These are phyloP conservation scores for Vigna radiata DNA, from an alignment of 306 rosid genomes.

Conservation along the genomic window DNA sequence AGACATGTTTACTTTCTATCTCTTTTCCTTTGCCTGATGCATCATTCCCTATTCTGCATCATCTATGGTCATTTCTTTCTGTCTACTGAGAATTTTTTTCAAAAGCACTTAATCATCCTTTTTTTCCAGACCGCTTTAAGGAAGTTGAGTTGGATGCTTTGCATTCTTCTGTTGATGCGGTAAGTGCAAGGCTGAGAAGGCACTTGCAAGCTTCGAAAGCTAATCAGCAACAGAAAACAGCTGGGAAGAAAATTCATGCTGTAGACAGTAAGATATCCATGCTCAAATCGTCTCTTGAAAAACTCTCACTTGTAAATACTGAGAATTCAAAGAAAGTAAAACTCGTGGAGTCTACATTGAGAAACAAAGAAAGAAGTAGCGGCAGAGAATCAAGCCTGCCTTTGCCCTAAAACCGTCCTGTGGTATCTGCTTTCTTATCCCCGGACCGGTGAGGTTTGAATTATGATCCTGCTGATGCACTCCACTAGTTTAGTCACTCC, in stretches of 20 bases:
- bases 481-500: constrained; percentile 10
- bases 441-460: constrained; percentile 14
- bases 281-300: constrained; percentile 77
- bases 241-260: constrained; percentile 57
- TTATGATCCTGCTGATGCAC: constrained; percentile 29
- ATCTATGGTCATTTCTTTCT: constrained; percentile 33
- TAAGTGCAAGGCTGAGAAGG: constrained; percentile 73
- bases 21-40: constrained; percentile 17
- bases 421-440: constrained; percentile 4
- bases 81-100: not conserved
- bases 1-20: not conserved
- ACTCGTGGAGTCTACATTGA: constrained; percentile 72
- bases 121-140: constrained; percentile 63
- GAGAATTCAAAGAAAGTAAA: constrained; percentile 74
- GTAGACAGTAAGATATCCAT: constrained; percentile 68
- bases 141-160: constrained; percentile 84
- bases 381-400: constrained; percentile 49
- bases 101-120: constrained; percentile 4
- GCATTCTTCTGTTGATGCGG: constrained; percentile 72
- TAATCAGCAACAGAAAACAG: constrained; percentile 51
- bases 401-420: not conserved
- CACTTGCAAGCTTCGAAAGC: constrained; percentile 58
- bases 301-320: constrained; percentile 72
- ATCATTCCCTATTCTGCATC: constrained; percentile 14
- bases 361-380: constrained; percentile 57